Percentiles rank a stretch among this genome's conserved stretches.
These are phyloP conservation scores for Sclerotiophoma versabilis DNA, from an alignment of 2,329 filamentous ascomycete species.

Conservation along the genomic window DNA sequence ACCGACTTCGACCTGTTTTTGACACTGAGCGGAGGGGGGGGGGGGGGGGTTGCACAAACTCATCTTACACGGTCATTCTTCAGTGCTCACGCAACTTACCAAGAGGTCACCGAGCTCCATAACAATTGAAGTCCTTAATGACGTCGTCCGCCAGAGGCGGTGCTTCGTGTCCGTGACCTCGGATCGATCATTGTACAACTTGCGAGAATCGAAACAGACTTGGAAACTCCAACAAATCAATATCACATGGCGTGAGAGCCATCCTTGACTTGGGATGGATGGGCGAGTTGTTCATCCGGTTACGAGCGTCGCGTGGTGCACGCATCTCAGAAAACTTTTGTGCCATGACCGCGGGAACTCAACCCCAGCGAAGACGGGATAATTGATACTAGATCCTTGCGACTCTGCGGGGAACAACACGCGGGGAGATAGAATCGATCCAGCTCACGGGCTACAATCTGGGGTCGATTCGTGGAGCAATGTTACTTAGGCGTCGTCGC, in stretches of 20 bases:
- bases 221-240: not conserved
- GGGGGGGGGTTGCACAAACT: too few relatives aligned
- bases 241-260: not conserved
- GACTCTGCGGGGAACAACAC: conserved; percentile 8
- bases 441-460: conserved; percentile 9
- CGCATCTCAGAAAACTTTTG: not conserved
- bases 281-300: not conserved
- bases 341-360: not conserved
- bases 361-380: conserved; percentile 2
- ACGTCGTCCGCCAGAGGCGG: not conserved
- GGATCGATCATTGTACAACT: not conserved
- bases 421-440: conserved; percentile 1
- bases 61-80: not conserved
- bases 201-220: not conserved
- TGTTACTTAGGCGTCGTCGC: conserved; percentile 13
- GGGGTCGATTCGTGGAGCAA: conserved; percentile 22
- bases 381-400: conserved; percentile 2
- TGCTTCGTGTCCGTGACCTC: not conserved
- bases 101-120: not conserved
- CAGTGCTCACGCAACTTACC: not conserved
- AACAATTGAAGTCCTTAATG: not conserved
- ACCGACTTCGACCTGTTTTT: not conserved
- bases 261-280: not conserved
- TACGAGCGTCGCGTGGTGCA: not conserved
- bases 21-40: too few relatives aligned